Base-by-base conservation (phyloP, 805 yeast genomes). In the Candida argentea region DNA sequence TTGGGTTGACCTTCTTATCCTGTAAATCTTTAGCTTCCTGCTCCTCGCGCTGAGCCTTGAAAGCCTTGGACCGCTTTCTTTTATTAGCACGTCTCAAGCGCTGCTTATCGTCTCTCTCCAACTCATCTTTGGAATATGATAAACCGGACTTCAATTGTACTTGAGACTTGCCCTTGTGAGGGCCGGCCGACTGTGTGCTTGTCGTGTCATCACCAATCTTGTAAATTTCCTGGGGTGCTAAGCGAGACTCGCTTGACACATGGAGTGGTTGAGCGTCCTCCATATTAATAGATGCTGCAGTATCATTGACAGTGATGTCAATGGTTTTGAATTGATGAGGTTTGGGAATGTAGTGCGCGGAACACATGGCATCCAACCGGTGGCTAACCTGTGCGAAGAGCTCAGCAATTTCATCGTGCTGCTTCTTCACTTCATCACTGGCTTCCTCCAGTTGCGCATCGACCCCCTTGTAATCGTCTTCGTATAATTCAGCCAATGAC, bases 201-300 rank as follows among this genome's bases (percentile, higher is more conserved):
- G n/a, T n/a, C n/a, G n/a, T n/a, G 33, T 55, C 57, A 43, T 71
- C 67, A 9, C 65, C 59, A 27, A 65, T 60, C 48, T 65, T 72
- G 55, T 78, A 91, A 6, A 91, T 66, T 56, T 89, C 98, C 59
- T 89, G 98, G 22, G 98, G 98, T 2, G 98, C 98, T 43, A 91
- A 65, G 27, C 81, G 71, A 9, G 77, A 61, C 14, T 77, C 83
- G 19, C 70, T 60, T 2, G 91, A 73, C 58, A 82, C 65, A 20
- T 86, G 76, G 33, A 84, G 65, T 27, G 98, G 98, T 57, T 86
- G 96, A 2, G 95, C 91, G 47, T 91, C 97, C 57, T 89, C 98
- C 94, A 89, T 83, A 2, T 78, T 48, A 27, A 91, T 78, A 2
- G 94, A 70, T 4, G 94, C 77, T 32, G 87, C 80, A 21, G 42